Base-by-base conservation (phyloP, 805 yeast genomes). In the Yarrowia keelungensis region DNA sequence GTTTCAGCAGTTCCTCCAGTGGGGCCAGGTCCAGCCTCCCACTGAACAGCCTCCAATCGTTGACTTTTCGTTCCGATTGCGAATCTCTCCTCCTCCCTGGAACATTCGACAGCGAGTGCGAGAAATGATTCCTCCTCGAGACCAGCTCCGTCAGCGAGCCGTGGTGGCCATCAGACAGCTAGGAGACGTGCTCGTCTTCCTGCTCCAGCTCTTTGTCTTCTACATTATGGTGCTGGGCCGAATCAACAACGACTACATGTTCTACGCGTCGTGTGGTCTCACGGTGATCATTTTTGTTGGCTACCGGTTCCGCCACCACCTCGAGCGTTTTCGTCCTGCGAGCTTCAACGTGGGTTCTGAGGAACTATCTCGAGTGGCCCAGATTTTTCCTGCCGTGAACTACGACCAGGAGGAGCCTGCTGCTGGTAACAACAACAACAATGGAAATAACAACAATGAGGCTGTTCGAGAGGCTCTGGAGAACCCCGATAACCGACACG, bases 241-340 rank as follows among this genome's bases (percentile, higher is more conserved):
- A 2, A 62, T 62, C 46, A 47, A 62, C 56, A 62, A 62, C 56
- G 56, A 47, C 45, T 62, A 62, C 38, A 47, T 62, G 46, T 62
- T 62, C 50, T 62, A 62, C 36, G 67, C 67, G 9, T 47, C 56
- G n/a, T 62, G 67, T 22, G 67, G 47, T 4, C 47, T 62, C 12
- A 62, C 67, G 7, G 56, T 49, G 15, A 32, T 62, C 39, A 47
- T 62, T 15, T 41, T 62, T 16, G 45, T 62, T 22, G 56, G 56
- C 11, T 62, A 62, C 47, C 56, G 67, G 26, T 62, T 62, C 15
- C 47, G 67, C 3, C 45, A 47, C 38, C 67, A 62, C 39, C 39
- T 62, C n/a, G 67, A 62, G 47, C 54, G 56, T 26, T 49, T 62
- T 38, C 56, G 67, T 8, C 67, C 67, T n/a, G 56, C 54, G 11